Evolutionary conservation across 2,329 filamentous ascomycete species (phyloP), one percentile per base, ranked within the genome.

Genomic region (Fusarium tanahbumbuense): DNA sequence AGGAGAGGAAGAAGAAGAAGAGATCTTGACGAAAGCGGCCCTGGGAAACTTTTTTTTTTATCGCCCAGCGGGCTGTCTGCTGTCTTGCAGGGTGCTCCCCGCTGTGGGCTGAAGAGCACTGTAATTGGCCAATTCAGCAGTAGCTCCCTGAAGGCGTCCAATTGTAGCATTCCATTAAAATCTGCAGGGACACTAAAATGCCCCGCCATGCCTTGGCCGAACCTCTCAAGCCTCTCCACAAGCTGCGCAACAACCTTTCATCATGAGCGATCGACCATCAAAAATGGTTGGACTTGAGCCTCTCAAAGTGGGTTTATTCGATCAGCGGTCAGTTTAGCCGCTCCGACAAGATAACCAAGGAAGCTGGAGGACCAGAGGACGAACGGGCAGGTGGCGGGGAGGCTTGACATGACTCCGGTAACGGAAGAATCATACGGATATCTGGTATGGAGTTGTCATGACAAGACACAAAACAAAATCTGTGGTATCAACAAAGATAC

Each of bases 1-100:
- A n/a, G n/a, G n/a, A n/a, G n/a, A n/a, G n/a, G n/a, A n/a, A n/a
- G n/a, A n/a, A n/a, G n/a, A n/a, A n/a, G n/a, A n/a, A n/a, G n/a
- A 45, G 61, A 58, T 48, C 64, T 60, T 56, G 66, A 73, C 54
- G 69, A 64, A 68, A 61, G 64, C 70, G 67, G 62, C 63, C 60
- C 64, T 73, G 62, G 20, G 60, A 71, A 70, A 62, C 66, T 77
- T 78, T 78, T 77, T 75, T 72, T 75, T 72, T 72, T 70, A 45
- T 74, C 60, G 34, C 32, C 60, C 59, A 40, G 57, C 64, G 25
- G 44, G 60, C 48, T 60, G 60, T 60, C 45, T 64, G 52, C 55
- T 64, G 60, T 59, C 56, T 50, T 45, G 34, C 58, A 66, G 59
- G 67, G 55, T 64, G 41, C 49, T 57, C 64, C 70, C 68, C 68